A percentile compares a stretch with the other conserved stretches of the same genome.
These are phyloP conservation scores for Eucalyptus brandiana DNA, from an alignment of 345 rosid genomes.

Conservation along the genomic window DNA sequence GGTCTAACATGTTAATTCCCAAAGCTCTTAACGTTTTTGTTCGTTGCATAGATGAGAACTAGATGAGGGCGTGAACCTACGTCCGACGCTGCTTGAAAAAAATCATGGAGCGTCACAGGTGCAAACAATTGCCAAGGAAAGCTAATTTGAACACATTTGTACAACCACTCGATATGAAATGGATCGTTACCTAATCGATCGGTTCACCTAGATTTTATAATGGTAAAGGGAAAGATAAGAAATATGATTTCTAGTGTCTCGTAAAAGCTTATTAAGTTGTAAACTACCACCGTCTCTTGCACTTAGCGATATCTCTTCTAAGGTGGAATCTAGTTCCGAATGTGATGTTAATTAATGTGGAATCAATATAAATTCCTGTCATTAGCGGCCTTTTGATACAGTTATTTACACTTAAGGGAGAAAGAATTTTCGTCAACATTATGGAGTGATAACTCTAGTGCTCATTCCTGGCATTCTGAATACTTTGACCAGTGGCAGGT, in stretches of 20 bases:
- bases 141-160: background rate
- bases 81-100: background rate
- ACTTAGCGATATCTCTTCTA: background rate
- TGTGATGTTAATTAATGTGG: background rate
- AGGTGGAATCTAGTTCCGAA: background rate
- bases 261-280: background rate
- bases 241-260: background rate
- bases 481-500: background rate
- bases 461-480: background rate
- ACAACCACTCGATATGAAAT: background rate
- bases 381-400: background rate
- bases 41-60: background rate
- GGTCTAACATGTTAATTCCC: background rate
- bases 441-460: background rate
- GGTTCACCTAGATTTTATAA: background rate
- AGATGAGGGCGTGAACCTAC: background rate
- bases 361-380: background rate
- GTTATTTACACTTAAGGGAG: background rate
- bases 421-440: background rate
- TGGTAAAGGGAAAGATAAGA: background rate
- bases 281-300: background rate
- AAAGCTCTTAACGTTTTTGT: background rate
- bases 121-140: background rate
- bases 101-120: background rate
- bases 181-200: background rate